A percentile compares a stretch with the other conserved stretches of the same genome.
Evolutionary conservation across 2,329 filamentous ascomycete species (phyloP).

Genomic region (Fusarium concolor): DNA sequence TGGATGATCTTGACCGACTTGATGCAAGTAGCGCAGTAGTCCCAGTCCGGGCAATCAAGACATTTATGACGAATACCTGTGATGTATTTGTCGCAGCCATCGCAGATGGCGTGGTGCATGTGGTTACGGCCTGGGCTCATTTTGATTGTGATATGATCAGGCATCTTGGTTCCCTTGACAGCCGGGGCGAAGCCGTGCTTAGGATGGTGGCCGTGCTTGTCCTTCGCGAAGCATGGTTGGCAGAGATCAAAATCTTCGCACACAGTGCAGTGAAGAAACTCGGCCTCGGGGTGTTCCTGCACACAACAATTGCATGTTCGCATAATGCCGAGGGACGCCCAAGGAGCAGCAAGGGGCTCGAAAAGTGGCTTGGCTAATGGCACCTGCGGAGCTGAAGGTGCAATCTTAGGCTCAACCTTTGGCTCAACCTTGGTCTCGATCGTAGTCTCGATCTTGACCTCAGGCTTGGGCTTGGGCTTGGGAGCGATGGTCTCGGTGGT

Average conservation of each 20-base stretch:
- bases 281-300: constrained; percentile 75
- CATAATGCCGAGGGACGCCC: constrained; percentile 50
- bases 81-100: constrained; percentile 92
- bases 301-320: constrained; percentile 79
- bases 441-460: constrained; percentile 40
- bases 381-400: constrained; percentile 26
- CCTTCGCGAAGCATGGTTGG: constrained; percentile 78
- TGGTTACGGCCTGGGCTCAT: constrained; percentile 84
- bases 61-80: constrained; percentile 95
- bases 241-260: constrained; percentile 96
- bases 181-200: constrained; percentile 82
- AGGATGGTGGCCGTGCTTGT: constrained; percentile 91
- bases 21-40: constrained; percentile 87
- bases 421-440: constrained; percentile 35
- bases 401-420: constrained; percentile 39
- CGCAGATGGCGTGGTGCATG: constrained; percentile 89
- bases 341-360: constrained; percentile 36
- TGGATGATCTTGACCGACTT: constrained; percentile 75
- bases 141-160: constrained; percentile 71
- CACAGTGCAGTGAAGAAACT: constrained; percentile 85
- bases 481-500: constrained; percentile 83
- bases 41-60: constrained; percentile 96
- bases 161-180: constrained; percentile 70
- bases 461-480: constrained; percentile 57
- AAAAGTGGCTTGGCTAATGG: constrained; percentile 36